Base-by-base conservation (phyloP, 164 flowering plant genomes). In the Piper betle region DNA sequence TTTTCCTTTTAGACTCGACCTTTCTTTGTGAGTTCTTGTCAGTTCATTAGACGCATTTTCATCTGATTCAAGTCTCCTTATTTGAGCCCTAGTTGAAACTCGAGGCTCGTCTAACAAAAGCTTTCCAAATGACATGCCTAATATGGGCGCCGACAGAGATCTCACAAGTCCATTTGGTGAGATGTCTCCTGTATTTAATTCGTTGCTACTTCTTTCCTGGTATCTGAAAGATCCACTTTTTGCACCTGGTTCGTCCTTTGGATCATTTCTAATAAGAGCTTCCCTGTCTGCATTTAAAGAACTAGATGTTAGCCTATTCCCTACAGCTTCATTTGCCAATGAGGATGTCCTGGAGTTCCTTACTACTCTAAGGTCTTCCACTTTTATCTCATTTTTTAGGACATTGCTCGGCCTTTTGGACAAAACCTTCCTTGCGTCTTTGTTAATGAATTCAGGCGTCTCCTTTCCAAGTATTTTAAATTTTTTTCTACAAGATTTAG, bases 91-190 rank as follows among this genome's bases (percentile, higher is more conserved):
- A 18, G 92, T 82, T 65, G 82, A 50, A 66, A 93, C 63, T 56
- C 80, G 91, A 6, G 86, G 87, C 46, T 93, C 99, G 71, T 90
- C 96, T 25, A 86, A 79, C 67, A 93, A 93, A 69, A 93, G 96
- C 78, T 88, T 91, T 48, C 87, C 99, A 66, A 90, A 86, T 53
- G 99, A 86, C 60, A 84, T 81, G 70, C 92, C 97, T 57, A 90
- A 78, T 53, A 87, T 88, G 19, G 99, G 99, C 7, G 99, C 95
- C 10, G 99, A 93, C 73, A 88, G 74, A 57, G 96, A 90, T 69
- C 99, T 79, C 20, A 82, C 60, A 20, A 90, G 97, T 66, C 78
- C 86, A 70, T 88, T 83, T 52, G 97, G 88, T 56, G 97, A 88
- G 60, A 72, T 50, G 37, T 84, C 66, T 62, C 73, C 66, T 66